phyloP scores from a whole-genome alignment of 2,329 filamentous ascomycete genomes.

The Ophiognomonia clavigignenti-juglandacearum region DNA sequence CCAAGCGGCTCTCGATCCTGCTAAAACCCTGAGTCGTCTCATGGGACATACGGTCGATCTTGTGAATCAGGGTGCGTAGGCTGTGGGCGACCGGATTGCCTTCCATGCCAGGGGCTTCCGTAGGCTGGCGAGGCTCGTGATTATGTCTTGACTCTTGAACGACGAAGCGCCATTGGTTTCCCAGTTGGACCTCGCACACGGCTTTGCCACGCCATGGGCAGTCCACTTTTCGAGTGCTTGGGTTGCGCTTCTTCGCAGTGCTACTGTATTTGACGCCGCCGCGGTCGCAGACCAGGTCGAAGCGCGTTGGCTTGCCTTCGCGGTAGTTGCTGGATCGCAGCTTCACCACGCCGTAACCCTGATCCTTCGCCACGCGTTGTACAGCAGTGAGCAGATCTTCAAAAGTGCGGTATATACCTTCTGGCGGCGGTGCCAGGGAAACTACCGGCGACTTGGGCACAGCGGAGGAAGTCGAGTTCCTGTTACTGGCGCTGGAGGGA shows the following conservation, averaged over 20 bases:
- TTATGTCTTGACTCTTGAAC: constrained; percentile 58
- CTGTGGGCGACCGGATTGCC: constrained; percentile 54
- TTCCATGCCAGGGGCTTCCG: constrained; percentile 50
- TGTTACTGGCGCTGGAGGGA: constrained; percentile 22
- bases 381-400: constrained; percentile 55
- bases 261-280: constrained; percentile 62
- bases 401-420: constrained; percentile 56
- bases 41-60: constrained; percentile 54
- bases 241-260: constrained; percentile 60
- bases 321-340: constrained; percentile 59
- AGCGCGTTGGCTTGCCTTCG: constrained; percentile 57
- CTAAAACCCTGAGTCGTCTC: constrained; percentile 49
- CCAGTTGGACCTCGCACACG: constrained; percentile 58
- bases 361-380: constrained; percentile 56
- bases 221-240: constrained; percentile 59
- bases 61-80: constrained; percentile 53
- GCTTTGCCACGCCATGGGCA: constrained; percentile 61
- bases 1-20: constrained; percentile 45
- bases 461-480: constrained; percentile 24
- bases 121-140: constrained; percentile 53
- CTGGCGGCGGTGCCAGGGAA: constrained; percentile 49
- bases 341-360: constrained; percentile 60
- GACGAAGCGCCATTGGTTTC: constrained; percentile 60
- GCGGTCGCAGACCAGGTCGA: constrained; percentile 59
- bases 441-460: constrained; percentile 45